phyloP scores from a whole-genome alignment of 2,329 filamentous ascomycete genomes.

The Aspergillus japonicus region DNA sequence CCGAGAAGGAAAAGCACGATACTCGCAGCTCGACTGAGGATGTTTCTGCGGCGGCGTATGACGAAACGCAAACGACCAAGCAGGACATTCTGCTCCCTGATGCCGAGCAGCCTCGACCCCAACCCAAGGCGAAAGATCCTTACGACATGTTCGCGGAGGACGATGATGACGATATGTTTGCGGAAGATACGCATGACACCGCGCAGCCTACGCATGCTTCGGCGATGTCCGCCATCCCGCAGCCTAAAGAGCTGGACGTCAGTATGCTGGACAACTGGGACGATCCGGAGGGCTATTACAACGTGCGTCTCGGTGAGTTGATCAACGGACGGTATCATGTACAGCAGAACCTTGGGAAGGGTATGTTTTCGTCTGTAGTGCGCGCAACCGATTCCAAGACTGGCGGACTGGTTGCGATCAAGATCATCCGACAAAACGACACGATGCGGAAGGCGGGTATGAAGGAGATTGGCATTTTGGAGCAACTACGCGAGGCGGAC shows the following conservation, averaged over 20 bases:
- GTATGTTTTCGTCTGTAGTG: constrained; percentile 96
- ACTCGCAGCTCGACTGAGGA: constrained; percentile 61
- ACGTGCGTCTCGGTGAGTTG: constrained; percentile 86
- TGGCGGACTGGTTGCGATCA: constrained; percentile 83
- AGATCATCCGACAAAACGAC: constrained; percentile 96
- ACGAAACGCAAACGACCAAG: constrained; percentile 56
- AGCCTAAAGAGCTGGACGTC: constrained; percentile 61
- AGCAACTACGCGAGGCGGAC: constrained; percentile 82
- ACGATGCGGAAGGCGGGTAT: constrained; percentile 85
- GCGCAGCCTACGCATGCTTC: constrained; percentile 51
- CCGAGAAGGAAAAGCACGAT: constrained; percentile 72
- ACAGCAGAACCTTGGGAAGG: constrained; percentile 81
- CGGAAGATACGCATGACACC: constrained; percentile 62
- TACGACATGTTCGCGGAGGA: constrained; percentile 64
- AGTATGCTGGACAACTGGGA: constrained; percentile 90
- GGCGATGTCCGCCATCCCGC: constrained; percentile 50
- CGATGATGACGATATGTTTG: constrained; percentile 84
- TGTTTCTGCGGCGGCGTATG: constrained; percentile 55
- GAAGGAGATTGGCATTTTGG: constrained; percentile 90
- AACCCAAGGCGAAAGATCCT: constrained; percentile 50
- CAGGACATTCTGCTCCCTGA: constrained; percentile 53
- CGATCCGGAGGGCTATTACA: constrained; percentile 94
- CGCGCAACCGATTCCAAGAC: constrained; percentile 76
- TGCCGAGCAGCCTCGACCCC: constrained; percentile 37
- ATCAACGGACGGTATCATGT: constrained; percentile 88